A percentile compares a stretch with the other conserved stretches of the same genome.
Conservation (phyloP, 1,284 basidiomycete genomes). For the Phenoliferia sp. region DNA sequence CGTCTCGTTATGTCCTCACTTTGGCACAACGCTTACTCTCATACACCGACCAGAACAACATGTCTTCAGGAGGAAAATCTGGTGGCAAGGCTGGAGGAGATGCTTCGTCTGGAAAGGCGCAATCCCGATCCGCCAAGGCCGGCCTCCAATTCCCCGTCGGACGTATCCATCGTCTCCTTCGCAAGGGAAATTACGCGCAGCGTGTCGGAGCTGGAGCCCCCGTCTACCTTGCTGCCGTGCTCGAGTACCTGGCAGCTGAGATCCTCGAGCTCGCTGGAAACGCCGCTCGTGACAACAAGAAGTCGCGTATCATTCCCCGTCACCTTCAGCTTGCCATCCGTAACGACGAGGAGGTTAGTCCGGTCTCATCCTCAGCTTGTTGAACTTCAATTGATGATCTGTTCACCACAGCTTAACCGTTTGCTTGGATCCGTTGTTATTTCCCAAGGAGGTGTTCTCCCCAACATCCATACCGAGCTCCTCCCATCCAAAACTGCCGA, state of each 20-base stretch:
- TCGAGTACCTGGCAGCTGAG: too few relatives aligned
- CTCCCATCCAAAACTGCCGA: conserved; percentile 46
- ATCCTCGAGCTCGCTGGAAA: too few relatives aligned
- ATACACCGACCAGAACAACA: conserved; percentile 43
- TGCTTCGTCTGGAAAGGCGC: conserved; percentile 44
- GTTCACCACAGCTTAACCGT: conserved; percentile 58
- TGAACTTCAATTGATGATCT: neutral
- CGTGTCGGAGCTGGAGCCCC: conserved; percentile 68
- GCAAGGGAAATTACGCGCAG: conserved; percentile 47
- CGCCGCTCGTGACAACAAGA: conserved; percentile 67
- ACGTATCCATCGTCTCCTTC: conserved; percentile 76
- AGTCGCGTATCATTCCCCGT: conserved; percentile 85
- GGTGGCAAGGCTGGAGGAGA: conserved; percentile 60
- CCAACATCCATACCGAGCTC: conserved; percentile 60
- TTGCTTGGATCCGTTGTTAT: conserved; percentile 80
- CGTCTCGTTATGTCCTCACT: too few relatives aligned
- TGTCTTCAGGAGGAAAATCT: conserved; percentile 56
- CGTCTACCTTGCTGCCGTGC: too few relatives aligned
- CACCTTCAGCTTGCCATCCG: conserved; percentile 83
- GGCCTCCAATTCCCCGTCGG: conserved; percentile 80
- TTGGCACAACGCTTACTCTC: too few relatives aligned
- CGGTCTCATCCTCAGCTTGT: neutral
- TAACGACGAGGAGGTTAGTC: conserved; percentile 1
- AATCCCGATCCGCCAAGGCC: conserved; percentile 61
- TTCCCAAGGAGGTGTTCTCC: conserved; percentile 86